Percentiles rank a stretch among this genome's conserved stretches.
These are phyloP conservation scores for Beta macrorhiza DNA, from an alignment of 179 eudicot genomes.

Conservation along the genomic window DNA sequence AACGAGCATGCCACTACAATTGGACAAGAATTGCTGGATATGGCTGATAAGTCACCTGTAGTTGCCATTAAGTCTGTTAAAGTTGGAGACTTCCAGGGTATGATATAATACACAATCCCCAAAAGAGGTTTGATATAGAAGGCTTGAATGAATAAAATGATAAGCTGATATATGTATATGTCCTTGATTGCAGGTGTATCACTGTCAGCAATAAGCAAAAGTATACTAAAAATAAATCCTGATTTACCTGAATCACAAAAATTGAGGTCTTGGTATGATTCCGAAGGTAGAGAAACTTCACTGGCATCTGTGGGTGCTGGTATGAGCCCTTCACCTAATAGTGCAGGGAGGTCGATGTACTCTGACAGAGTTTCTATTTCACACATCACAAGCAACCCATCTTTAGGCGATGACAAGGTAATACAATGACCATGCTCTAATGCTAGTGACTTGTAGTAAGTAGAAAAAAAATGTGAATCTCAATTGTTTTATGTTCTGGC, in stretches of 20 bases:
- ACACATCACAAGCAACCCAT: conserved; percentile 57
- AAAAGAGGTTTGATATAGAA: neutral
- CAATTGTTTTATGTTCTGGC: conserved; percentile 18
- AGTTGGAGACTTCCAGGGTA: conserved; percentile 94
- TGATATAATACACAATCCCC: neutral
- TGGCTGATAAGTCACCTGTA: conserved; percentile 80
- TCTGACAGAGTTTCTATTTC: conserved; percentile 63
- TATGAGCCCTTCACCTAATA: conserved; percentile 45
- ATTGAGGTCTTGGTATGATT: conserved; percentile 78
- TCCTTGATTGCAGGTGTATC: conserved; percentile 59
- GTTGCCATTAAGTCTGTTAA: conserved; percentile 82
- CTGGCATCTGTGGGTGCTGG: conserved; percentile 86
- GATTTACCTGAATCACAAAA: conserved; percentile 67
- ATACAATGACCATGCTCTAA: neutral
- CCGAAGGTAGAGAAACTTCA: conserved; percentile 85
- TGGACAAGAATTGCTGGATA: conserved; percentile 87
- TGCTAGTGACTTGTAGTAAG: neutral
- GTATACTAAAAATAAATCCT: conserved; percentile 65
- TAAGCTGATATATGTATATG: neutral
- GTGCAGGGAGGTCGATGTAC: conserved; percentile 61
- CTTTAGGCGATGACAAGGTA: conserved; percentile 86
- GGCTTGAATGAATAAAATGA: neutral
- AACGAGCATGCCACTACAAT: conserved; percentile 76
- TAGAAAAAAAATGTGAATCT: neutral
- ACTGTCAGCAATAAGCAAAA: conserved; percentile 74